Base-by-base conservation (phyloP, 1,284 basidiomycete species). In the Irpex sp. region DNA sequence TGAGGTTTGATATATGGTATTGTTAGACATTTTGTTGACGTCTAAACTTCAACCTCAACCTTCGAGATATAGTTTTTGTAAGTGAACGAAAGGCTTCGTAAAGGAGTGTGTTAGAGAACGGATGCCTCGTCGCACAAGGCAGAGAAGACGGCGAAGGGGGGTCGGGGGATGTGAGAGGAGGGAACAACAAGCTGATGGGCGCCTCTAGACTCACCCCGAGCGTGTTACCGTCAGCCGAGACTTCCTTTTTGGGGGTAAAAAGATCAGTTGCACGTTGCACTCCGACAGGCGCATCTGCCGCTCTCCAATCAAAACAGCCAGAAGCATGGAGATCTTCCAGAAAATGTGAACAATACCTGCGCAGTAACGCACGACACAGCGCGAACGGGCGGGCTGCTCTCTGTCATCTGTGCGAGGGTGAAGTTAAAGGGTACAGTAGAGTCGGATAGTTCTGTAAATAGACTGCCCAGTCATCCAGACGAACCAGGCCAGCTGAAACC, bases 1-100 rank as follows among this genome's bases (percentile, higher is more conserved):
- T 40, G 82, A 72, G 58, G 69, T 73, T 68, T 69, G 68, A 62
- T 76, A 75, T 66, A 71, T 69, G 64, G 72, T 72, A 44, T 73
- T 69, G 62, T 70, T 71, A 44, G 73, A 65, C 74, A 75, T 76
- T 51, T 59, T 59, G n/a, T 6, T 48, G 8, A 49, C 34, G 44
- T 17, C 40, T 36, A 11, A 8, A 34, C 40, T 38, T 26, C 21
- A 59, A 55, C 48, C 31, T 58, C 11, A n/a, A 40, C 1, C 37
- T 55, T 47, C n/a, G 6, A 57, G 6, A n/a, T 26, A 19, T 17
- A n/a, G 15, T 52, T n/a, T 31, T 17, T 56, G 44, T n/a, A 13
- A 47, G 31, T 34, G 31, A 65, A 57, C 36, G 60, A 65, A 47
- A 31, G 60, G 38, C 31, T 6, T 36, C 8, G 36, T 17, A 49